Conservation (phyloP, 2,329 filamentous ascomycete species). For the Alternaria metachromatica region DNA sequence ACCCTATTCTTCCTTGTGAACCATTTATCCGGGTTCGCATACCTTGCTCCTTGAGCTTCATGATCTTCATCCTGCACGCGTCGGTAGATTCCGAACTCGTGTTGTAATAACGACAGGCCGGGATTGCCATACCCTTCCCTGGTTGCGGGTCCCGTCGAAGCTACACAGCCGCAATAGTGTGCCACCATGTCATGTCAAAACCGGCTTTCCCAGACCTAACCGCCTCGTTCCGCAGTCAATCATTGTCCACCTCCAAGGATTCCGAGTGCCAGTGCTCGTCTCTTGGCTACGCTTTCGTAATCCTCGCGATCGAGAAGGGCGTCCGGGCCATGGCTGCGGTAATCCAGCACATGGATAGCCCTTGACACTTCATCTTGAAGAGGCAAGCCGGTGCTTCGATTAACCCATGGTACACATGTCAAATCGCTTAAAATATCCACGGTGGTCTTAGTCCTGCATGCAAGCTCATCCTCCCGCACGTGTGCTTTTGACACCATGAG, state of each 20-base stretch:
- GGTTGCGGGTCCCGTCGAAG: conserved; percentile 8
- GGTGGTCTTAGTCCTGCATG: neutral
- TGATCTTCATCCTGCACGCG: neutral
- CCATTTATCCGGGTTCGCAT: neutral
- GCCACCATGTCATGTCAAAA: conserved; percentile 7
- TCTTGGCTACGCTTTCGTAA: conserved; percentile 5
- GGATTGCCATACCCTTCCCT: conserved; percentile 2
- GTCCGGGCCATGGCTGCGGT: conserved; percentile 8
- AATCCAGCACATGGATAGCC: conserved; percentile 6
- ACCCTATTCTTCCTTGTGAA: neutral
- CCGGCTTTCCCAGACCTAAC: conserved; percentile 4
- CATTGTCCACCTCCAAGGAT: conserved; percentile 5
- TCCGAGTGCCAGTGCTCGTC: neutral
- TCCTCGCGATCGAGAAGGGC: conserved; percentile 10
- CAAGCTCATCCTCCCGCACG: conserved; percentile 6
- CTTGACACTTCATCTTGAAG: conserved; percentile 7
- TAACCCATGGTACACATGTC: conserved; percentile 7
- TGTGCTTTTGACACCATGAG: conserved; percentile 6
- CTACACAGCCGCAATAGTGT: conserved; percentile 6
- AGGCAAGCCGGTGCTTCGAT: conserved; percentile 6
- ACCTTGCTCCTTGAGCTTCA: conserved; percentile 1
- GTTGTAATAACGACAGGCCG: conserved; percentile 6
- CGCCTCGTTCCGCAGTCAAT: conserved; percentile 1
- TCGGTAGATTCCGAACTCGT: conserved; percentile 12
- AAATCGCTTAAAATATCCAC: conserved; percentile 5